Conservation (phyloP, 129 eudicot species). For the Silybum marianum region DNA sequence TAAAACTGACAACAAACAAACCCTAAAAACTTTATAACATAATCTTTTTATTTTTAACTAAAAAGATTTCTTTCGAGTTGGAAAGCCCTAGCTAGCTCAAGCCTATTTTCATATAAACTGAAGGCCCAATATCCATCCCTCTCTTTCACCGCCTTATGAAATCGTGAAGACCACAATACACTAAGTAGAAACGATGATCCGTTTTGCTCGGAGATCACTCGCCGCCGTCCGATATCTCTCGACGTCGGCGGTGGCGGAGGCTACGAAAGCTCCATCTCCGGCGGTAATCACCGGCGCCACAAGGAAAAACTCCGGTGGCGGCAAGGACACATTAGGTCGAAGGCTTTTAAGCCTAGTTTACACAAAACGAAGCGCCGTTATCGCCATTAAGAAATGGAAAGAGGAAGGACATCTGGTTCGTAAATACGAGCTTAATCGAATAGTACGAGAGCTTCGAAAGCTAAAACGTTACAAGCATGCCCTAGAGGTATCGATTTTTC, state of each 20-base stretch:
- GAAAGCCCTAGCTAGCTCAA: too few species aligned
- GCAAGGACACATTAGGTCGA: constrained; percentile 71
- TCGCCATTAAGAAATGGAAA: constrained; percentile 68
- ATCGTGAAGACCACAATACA: background rate
- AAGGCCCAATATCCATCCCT: background rate
- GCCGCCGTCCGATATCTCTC: constrained; percentile 60
- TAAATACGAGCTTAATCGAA: constrained; percentile 82
- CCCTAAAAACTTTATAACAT: too few species aligned
- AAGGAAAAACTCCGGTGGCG: constrained; percentile 39
- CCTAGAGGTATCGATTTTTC: constrained; percentile 60
- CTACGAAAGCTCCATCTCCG: background rate
- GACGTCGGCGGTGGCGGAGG: constrained; percentile 35
- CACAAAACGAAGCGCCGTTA: constrained; percentile 75
- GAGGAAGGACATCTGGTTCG: constrained; percentile 72
- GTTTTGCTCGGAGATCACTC: constrained; percentile 48
- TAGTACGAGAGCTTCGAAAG: constrained; percentile 67
- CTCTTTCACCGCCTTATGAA: background rate
- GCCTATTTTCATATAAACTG: background rate
- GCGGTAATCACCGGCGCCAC: constrained; percentile 9
- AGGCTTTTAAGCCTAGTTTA: constrained; percentile 62
- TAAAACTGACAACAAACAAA: too few species aligned
- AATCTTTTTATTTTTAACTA: too few species aligned
- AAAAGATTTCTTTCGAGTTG: too few species aligned
- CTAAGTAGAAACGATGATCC: constrained; percentile 38
- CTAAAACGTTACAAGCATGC: constrained; percentile 75